phyloP scores from a whole-genome alignment of 2,329 filamentous ascomycete species.

The Penicillium thymicola region DNA sequence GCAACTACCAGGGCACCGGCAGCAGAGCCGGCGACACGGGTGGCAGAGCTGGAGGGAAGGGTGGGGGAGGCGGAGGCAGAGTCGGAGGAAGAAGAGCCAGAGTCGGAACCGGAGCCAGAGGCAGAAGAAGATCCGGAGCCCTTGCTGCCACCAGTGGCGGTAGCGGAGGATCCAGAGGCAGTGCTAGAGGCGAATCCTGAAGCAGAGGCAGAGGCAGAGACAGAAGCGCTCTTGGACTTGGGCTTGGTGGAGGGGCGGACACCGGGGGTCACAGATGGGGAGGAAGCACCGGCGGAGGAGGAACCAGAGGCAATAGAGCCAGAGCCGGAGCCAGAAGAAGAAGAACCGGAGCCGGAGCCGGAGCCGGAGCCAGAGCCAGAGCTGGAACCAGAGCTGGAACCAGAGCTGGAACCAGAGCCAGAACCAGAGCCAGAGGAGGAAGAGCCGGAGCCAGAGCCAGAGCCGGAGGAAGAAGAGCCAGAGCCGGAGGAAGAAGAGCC shows the following conservation, averaged over 20 bases:
- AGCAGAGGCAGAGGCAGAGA: constrained; percentile 2
- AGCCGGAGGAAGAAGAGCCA: constrained; percentile 2
- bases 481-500: constrained; percentile 8
- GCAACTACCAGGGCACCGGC: constrained; percentile 19
- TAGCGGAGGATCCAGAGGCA: not conserved
- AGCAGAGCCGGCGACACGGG: constrained; percentile 15
- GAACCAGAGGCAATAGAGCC: constrained; percentile 4
- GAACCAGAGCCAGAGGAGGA: constrained; percentile 6
- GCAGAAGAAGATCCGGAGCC: constrained; percentile 11
- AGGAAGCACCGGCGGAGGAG: constrained; percentile 3
- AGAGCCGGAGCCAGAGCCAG: not conserved
- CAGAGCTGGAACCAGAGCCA: not conserved
- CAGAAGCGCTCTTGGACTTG: constrained; percentile 8
- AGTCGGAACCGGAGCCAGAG: constrained; percentile 10
- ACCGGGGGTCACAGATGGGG: not conserved
- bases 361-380: constrained; percentile 8
- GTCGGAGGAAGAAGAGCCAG: constrained; percentile 9
- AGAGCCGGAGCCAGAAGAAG: constrained; percentile 11
- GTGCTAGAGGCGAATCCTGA: constrained; percentile 3
- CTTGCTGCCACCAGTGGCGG: not conserved
- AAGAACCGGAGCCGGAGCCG: not conserved
- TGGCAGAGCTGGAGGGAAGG: constrained; percentile 12
- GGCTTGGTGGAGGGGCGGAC: constrained; percentile 8
- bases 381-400: not conserved
- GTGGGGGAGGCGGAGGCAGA: constrained; percentile 13